These are phyloP conservation scores for Pugionium cornutum DNA, from an alignment of 345 rosid species.

Conservation along the genomic window DNA sequence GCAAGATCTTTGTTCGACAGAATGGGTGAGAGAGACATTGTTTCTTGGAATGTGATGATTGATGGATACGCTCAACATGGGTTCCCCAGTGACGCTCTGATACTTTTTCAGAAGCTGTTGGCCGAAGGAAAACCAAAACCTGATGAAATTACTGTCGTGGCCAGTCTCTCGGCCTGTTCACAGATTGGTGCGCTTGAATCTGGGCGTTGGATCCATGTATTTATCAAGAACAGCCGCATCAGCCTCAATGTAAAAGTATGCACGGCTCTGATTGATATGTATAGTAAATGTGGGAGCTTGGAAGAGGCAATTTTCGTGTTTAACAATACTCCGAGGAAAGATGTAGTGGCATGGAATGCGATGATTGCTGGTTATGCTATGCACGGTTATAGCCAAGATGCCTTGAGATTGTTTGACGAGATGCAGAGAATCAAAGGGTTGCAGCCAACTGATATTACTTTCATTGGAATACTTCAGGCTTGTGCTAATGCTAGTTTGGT, in stretches of 20 bases:
- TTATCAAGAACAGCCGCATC: conserved; percentile 44
- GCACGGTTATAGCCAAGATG: conserved; percentile 63
- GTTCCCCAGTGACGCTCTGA: conserved; percentile 45
- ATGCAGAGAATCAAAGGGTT: conserved; percentile 47
- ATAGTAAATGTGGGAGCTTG: conserved; percentile 75
- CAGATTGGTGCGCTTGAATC: conserved; percentile 72
- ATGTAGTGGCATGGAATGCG: conserved; percentile 68
- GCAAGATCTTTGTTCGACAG: conserved; percentile 52
- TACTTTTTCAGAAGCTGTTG: conserved; percentile 50
- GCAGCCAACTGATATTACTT: conserved; percentile 60
- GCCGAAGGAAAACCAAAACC: conserved; percentile 46
- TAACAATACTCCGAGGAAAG: conserved; percentile 42
- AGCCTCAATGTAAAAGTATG: conserved; percentile 57
- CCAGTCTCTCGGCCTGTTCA: conserved; percentile 70
- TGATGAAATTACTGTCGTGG: conserved; percentile 56
- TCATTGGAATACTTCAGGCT: conserved; percentile 59
- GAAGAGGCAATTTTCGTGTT: conserved; percentile 65
- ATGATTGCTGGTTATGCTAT: conserved; percentile 67
- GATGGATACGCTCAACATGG: conserved; percentile 64
- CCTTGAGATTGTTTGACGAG: conserved; percentile 51
- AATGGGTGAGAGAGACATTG: conserved; percentile 50
- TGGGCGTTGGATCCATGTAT: conserved; percentile 78
- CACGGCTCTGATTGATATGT: conserved; percentile 75
- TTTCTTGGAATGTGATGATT: conserved; percentile 77
- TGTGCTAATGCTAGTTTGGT: conserved; percentile 79